Conservation (phyloP, 805 yeast species). For the Teunomyces barrocoloradensis region DNA sequence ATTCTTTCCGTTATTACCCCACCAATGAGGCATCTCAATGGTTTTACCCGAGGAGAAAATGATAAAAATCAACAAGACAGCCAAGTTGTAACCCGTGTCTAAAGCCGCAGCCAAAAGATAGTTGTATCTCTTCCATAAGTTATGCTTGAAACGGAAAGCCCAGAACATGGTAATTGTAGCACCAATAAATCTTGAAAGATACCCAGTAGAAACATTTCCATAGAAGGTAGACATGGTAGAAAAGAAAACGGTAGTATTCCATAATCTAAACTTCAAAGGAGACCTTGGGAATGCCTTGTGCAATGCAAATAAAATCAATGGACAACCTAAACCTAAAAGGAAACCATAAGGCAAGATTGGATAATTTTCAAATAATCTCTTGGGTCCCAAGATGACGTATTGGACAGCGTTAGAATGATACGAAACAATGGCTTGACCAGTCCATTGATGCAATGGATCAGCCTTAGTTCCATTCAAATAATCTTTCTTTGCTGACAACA, state of each 20-base stretch:
- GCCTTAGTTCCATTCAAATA: slow-evolving; percentile 31
- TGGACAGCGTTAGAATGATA: slow-evolving; percentile 49
- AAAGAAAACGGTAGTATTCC: slow-evolving; percentile 50
- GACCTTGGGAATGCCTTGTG: slow-evolving; percentile 26
- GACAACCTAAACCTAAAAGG: slow-evolving; percentile 37
- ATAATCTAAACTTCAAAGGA: slow-evolving; percentile 25
- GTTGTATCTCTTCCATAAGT: slow-evolving; percentile 43
- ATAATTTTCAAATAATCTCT: slow-evolving; percentile 39
- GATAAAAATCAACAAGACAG: slow-evolving; percentile 39
- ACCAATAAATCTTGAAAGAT: slow-evolving; percentile 44
- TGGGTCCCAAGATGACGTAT: slow-evolving; percentile 49
- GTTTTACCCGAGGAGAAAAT: slow-evolving; percentile 24
- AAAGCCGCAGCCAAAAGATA: slow-evolving; percentile 51
- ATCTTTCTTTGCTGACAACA: slow-evolving; percentile 36
- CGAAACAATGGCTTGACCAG: slow-evolving; percentile 42
- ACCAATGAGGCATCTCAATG: slow-evolving; percentile 42
- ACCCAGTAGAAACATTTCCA: slow-evolving; percentile 50
- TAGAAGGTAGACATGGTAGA: slow-evolving; percentile 48
- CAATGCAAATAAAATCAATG: slow-evolving; percentile 30
- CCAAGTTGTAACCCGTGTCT: slow-evolving; percentile 49
- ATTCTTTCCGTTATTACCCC: slow-evolving; percentile 44
- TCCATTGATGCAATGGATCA: slow-evolving; percentile 53
- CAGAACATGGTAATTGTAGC: slow-evolving; percentile 50
- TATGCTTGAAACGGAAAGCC: slow-evolving; percentile 36
- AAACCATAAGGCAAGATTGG: slow-evolving; percentile 47